Evolutionary conservation across 2,329 filamentous ascomycete genomes (phyloP), one percentile per base, ranked within the genome.

Genomic region (Penicillium freii): DNA sequence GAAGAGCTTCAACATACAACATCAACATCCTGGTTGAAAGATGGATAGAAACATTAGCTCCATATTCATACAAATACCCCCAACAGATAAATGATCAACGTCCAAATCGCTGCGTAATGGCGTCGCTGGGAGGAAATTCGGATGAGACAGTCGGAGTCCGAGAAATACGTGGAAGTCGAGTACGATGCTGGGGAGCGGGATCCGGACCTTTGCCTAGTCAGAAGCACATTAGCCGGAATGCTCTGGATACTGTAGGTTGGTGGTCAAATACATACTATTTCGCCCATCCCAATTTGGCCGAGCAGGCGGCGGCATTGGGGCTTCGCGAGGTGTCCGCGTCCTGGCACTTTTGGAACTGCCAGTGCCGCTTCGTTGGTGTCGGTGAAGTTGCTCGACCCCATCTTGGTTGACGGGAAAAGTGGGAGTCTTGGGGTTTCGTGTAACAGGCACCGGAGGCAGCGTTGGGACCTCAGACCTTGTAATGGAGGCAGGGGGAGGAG

Each of bases 351-450:
- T 74, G 4, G 72, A 75, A 50, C 72, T 74, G 3, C 72, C 73
- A 27, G 72, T 76, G 2, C 71, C 75, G 55, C 75, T 77, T 44
- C 72, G 69, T 45, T 77, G 75, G 56, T 76, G 68, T 27, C 69
- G 68, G 63, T 76, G 73, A 1, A 77, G 60, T 51, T 71, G 71
- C 40, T 77, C 74, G 1, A 73, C 66, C 2, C 71, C 72, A 9
- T 68, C 67, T 21, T 63, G 63, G 34, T 67, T 60, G 8, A 67
- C 53, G 9, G 64, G 56, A 23, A 62, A 70, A 2, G 66, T 61
- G 27, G 69, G 64, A 17, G 67, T 68, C 33, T 71, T 68, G 15
- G 67, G 70, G 23, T 63, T 63, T 11, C 56, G 62, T 17, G 63
- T 61, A 48, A 57, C 31, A 21, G 47, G 21, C 1, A 17, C 45